Evolutionary conservation across 768 basidiomycete genomes (phyloP).

Genomic region (Clitopilus hobsonii): DNA sequence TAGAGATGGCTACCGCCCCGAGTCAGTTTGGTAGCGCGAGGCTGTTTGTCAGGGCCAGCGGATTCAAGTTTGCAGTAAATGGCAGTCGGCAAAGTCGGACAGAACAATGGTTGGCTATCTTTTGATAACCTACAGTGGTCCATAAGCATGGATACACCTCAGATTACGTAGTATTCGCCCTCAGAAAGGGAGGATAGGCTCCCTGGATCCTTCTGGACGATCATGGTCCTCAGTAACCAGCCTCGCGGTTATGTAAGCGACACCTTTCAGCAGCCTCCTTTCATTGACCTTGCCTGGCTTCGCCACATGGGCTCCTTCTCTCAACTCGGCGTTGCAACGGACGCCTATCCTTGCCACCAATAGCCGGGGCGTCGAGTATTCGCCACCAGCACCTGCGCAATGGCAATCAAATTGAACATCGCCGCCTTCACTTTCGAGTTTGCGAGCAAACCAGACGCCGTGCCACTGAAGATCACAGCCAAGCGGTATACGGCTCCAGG

Average conservation of each 20-base stretch:
- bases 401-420: not conserved
- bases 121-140: too few species aligned
- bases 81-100: too few species aligned
- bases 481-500: constrained; percentile 33
- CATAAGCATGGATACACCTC: too few species aligned
- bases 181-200: too few species aligned
- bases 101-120: too few species aligned
- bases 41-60: too few species aligned
- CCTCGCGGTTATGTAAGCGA: not conserved
- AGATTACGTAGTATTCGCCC: too few species aligned
- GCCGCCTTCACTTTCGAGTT: not conserved
- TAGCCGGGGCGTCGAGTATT: not conserved
- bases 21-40: too few species aligned
- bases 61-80: too few species aligned
- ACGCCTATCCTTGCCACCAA: not conserved
- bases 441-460: not conserved
- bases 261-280: not conserved
- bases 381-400: not conserved
- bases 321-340: not conserved
- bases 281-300: not conserved
- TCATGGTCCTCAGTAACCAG: too few species aligned
- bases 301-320: not conserved
- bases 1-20: too few species aligned
- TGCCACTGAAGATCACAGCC: constrained; percentile 35
- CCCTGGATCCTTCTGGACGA: too few species aligned